Conservation (phyloP, 148 eudicot species). For the Chenopodium album region DNA sequence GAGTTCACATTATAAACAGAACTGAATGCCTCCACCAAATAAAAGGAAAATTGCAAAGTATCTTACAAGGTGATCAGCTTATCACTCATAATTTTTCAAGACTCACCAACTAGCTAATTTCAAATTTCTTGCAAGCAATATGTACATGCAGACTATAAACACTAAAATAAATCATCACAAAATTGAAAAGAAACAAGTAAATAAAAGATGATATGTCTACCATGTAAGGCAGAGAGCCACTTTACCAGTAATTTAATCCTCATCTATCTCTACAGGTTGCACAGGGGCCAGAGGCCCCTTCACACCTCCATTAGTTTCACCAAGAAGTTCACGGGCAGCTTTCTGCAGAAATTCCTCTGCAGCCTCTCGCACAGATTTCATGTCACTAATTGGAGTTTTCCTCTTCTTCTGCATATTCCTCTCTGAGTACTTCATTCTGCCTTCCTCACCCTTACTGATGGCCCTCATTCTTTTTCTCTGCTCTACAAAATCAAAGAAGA, state of each 20-base stretch:
- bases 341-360: slow-evolving; percentile 93
- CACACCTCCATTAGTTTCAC: slow-evolving; percentile 54
- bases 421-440: slow-evolving; percentile 49
- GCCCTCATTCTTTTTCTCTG: slow-evolving; percentile 83
- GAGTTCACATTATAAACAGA: background rate
- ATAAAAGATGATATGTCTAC: slow-evolving; percentile 2
- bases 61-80: background rate
- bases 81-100: background rate
- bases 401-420: slow-evolving; percentile 70
- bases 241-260: slow-evolving; percentile 16
- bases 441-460: slow-evolving; percentile 52
- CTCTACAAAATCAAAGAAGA: slow-evolving; percentile 46
- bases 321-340: slow-evolving; percentile 91
- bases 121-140: background rate
- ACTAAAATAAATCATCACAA: background rate
- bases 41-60: background rate
- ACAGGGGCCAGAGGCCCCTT: slow-evolving; percentile 76
- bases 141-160: background rate
- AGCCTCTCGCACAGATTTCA: slow-evolving; percentile 72
- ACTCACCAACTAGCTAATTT: background rate
- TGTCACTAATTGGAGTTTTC: slow-evolving; percentile 56
- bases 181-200: background rate
- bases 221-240: background rate
- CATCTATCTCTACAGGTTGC: slow-evolving; percentile 44
- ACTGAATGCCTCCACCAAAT: background rate